A percentile compares a stretch with the other conserved stretches of the same genome.
phyloP scores from a whole-genome alignment of 2,329 filamentous ascomycete genomes.

The Colletotrichum shisoi region DNA sequence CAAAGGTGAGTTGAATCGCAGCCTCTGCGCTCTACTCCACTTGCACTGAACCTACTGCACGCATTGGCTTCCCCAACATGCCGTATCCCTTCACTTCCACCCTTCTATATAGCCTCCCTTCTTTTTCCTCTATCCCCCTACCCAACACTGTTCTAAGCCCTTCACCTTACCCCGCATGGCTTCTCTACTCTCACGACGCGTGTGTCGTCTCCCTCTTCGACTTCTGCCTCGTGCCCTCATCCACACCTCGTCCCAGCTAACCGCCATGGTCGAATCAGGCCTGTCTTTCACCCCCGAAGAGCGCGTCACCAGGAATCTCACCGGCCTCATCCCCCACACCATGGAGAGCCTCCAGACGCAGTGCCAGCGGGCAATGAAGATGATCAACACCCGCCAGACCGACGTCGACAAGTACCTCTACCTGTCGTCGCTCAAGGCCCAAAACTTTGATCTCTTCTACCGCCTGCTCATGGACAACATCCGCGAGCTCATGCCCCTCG shows the following conservation, averaged over 20 bases:
- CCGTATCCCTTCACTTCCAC: conserved; percentile 35
- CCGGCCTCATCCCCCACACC: conserved; percentile 70
- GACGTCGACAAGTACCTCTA: conserved; percentile 85
- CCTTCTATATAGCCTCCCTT: conserved; percentile 34
- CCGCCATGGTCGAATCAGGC: conserved; percentile 52
- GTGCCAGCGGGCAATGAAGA: conserved; percentile 73
- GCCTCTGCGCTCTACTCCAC: conserved; percentile 14
- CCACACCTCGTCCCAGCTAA: conserved; percentile 34
- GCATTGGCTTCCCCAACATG: conserved; percentile 35
- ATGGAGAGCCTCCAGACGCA: conserved; percentile 68
- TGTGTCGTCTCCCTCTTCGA: conserved; percentile 30
- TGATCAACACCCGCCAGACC: conserved; percentile 74
- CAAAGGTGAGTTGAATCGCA: conserved; percentile 60
- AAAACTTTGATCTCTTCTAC: conserved; percentile 84
- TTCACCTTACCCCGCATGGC: conserved; percentile 29
- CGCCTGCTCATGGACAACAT: conserved; percentile 79
- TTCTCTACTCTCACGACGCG: conserved; percentile 33
- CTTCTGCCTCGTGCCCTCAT: conserved; percentile 14
- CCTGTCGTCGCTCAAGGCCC: conserved; percentile 75
- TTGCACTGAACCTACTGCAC: conserved; percentile 36
- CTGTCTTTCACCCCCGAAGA: conserved; percentile 71
- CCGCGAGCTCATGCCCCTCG: conserved; percentile 80
- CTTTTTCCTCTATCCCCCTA: conserved; percentile 17
- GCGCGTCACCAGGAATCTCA: conserved; percentile 70
- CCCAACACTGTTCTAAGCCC: conserved; percentile 19